Evolutionary conservation across 2,329 filamentous ascomycete genomes (phyloP).

Genomic region (Penicillium brasilianum): DNA sequence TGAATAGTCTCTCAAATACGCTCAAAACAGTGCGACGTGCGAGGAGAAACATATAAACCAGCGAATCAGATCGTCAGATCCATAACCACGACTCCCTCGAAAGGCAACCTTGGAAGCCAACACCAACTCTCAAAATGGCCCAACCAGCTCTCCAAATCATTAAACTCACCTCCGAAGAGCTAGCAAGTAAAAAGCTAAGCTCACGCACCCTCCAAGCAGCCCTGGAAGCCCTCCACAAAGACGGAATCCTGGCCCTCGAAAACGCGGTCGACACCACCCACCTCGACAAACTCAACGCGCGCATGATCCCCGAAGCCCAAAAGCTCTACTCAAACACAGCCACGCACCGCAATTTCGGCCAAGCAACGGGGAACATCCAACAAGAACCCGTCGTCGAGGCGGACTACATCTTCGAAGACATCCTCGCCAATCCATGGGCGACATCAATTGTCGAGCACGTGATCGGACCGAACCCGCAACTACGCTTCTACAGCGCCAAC

Average conservation of each 20-base stretch:
- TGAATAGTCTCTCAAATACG: not conserved
- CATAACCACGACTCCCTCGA: not conserved
- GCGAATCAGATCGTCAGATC: not conserved
- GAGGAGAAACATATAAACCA: not conserved
- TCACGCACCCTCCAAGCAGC: slow-evolving; percentile 32
- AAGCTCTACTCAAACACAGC: slow-evolving; percentile 35
- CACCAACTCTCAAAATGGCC: not conserved
- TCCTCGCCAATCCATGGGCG: slow-evolving; percentile 49
- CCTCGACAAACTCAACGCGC: slow-evolving; percentile 40
- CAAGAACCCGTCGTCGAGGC: slow-evolving; percentile 45
- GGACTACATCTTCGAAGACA: slow-evolving; percentile 44
- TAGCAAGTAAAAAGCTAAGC: slow-evolving; percentile 13
- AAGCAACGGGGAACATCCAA: slow-evolving; percentile 47
- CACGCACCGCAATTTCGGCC: slow-evolving; percentile 35
- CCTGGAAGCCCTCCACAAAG: slow-evolving; percentile 39
- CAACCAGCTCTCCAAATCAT: slow-evolving; percentile 4
- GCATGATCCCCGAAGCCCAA: slow-evolving; percentile 40
- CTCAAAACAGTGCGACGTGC: not conserved
- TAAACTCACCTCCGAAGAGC: slow-evolving; percentile 6
- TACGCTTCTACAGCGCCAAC: slow-evolving; percentile 48
- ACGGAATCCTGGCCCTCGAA: slow-evolving; percentile 46
- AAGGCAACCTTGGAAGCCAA: not conserved
- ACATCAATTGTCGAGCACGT: slow-evolving; percentile 43
- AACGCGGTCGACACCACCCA: slow-evolving; percentile 43
- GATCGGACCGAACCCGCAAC: slow-evolving; percentile 44